Evolutionary conservation across 768 basidiomycete genomes (phyloP), one percentile per base, ranked within the genome.

Genomic region (Tremella fuciformis): DNA sequence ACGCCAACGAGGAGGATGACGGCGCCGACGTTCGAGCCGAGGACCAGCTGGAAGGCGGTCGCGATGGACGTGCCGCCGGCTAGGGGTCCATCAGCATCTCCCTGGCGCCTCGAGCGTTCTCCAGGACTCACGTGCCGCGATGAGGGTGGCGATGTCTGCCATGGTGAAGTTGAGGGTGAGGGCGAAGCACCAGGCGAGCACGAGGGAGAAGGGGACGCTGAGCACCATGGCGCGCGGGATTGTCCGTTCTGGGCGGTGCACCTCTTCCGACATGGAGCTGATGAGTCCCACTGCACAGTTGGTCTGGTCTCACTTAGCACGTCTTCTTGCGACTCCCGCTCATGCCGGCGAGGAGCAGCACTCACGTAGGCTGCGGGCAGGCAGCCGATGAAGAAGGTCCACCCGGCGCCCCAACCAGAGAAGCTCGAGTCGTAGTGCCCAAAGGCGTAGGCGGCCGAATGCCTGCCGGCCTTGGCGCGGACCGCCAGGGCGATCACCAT

Each of bases 1-100:
- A 74, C 70, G 68, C 38, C 15, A 24, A 9, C 6, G 4, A 4
- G 25, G 18, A 53, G 34, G 4, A 47, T 41, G 2, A 50, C 29
- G 29, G 29, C 29, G 29, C 29, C 29, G 29, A 34, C 11, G 29
- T 34, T 34, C 6, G 29, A 34, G 29, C 29, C 29, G 29, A 34
- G 29, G 29, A 34, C 11, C 6, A 34, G 29, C 29, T 34, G 29
- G 29, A 34, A 34, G 29, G 29, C 29, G 11, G 29, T 34, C 6
- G 29, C 29, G 29, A 34, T 34, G 29, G 29, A 34, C 29, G 29
- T 34, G 29, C 29, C 29, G 29, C 29, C 29, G 29, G 29, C 29
- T 34, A 11, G 4, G 29, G 11, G 6, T 34, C 29, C 6, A 34
- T 34, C 29, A 34, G 29, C 29, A 34, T 34, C 29, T n/a, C n/a